Conservation (phyloP, 768 basidiomycete genomes). For the Suillus spraguei region DNA sequence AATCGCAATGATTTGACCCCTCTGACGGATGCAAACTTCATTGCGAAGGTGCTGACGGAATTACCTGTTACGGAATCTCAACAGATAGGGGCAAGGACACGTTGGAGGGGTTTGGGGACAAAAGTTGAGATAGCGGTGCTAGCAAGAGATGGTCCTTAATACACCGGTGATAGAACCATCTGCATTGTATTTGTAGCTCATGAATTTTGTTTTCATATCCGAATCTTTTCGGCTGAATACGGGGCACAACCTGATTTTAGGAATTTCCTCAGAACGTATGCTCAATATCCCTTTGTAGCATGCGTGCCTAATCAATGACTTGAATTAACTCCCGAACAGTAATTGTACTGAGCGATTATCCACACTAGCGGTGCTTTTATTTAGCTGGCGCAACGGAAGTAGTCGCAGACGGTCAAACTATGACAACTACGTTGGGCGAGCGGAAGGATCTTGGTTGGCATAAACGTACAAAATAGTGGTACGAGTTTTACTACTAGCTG, state of each 20-base stretch:
- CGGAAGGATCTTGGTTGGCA: neutral
- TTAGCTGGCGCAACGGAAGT: neutral
- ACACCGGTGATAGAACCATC: neutral
- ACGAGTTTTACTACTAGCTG: neutral
- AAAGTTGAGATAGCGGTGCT: slow-evolving; percentile 56
- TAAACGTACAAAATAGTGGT: neutral
- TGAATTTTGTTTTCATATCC: neutral
- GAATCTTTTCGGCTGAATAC: neutral
- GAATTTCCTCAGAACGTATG: neutral
- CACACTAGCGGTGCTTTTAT: neutral
- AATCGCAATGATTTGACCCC: slow-evolving; percentile 82
- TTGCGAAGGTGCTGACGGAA: slow-evolving; percentile 69
- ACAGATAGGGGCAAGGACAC: slow-evolving; percentile 65
- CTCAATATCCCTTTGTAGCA: neutral
- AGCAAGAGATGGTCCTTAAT: neutral
- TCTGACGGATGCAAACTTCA: slow-evolving; percentile 84
- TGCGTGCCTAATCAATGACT: neutral
- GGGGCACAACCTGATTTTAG: neutral
- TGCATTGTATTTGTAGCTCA: neutral
- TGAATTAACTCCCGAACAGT: neutral
- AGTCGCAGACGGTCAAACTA: neutral
- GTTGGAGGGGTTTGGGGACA: slow-evolving; percentile 84
- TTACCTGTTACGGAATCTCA: slow-evolving; percentile 62
- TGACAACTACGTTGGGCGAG: neutral
- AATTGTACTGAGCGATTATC: neutral